Percentiles rank a stretch among this genome's conserved stretches.
Evolutionary conservation across 495 filamentous ascomycete genomes (phyloP).

Genomic region (Penicillium ucsense): DNA sequence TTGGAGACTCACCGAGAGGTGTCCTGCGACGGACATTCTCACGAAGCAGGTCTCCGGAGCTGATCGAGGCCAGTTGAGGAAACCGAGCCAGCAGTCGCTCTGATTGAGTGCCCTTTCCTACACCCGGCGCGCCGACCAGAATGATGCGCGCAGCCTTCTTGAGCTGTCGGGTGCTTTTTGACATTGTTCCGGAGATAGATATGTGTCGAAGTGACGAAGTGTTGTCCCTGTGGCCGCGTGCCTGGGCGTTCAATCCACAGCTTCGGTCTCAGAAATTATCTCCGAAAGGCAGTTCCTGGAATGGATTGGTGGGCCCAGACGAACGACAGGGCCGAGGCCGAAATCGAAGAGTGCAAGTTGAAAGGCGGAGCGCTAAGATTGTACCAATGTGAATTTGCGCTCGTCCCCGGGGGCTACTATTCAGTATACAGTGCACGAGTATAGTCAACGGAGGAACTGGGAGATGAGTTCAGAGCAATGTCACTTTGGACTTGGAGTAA

Average conservation of each 20-base stretch:
- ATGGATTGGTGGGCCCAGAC: neutral
- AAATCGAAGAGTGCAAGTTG: too few relatives aligned
- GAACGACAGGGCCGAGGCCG: too few relatives aligned
- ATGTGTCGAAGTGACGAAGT: too few relatives aligned
- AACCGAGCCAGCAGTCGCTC: constrained; percentile 78
- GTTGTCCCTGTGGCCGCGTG: too few relatives aligned
- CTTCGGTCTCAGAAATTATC: constrained; percentile 3
- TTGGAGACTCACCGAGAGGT: constrained; percentile 56
- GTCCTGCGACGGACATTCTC: constrained; percentile 87
- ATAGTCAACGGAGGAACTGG: too few relatives aligned
- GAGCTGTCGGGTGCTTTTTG: constrained; percentile 40
- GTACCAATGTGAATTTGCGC: too few relatives aligned
- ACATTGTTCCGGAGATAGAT: constrained; percentile 4
- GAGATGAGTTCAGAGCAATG: too few relatives aligned
- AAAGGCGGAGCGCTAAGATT: too few relatives aligned
- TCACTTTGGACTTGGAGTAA: too few relatives aligned
- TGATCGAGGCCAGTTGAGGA: constrained; percentile 82
- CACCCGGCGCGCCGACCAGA: constrained; percentile 85
- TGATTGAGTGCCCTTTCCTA: constrained; percentile 91
- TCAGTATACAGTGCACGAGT: too few relatives aligned
- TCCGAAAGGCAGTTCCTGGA: constrained; percentile 6
- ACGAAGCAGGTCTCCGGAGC: constrained; percentile 83
- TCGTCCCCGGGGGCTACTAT: too few relatives aligned
- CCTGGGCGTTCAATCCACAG: too few relatives aligned
- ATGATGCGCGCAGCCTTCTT: constrained; percentile 84